Evolutionary conservation across 202 grass and related monocot species (phyloP).

Genomic region (Zoysia matrella): DNA sequence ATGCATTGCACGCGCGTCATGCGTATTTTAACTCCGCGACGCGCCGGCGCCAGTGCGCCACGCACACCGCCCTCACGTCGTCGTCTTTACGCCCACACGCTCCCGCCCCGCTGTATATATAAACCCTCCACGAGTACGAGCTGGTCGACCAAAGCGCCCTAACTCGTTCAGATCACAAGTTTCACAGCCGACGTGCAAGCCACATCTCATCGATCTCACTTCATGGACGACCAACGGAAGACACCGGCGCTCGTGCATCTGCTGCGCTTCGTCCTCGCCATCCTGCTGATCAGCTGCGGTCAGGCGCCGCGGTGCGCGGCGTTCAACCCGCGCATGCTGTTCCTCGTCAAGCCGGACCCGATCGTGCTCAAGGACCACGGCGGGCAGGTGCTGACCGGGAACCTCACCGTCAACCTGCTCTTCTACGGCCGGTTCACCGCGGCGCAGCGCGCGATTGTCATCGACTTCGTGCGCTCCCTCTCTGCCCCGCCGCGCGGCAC

Average conservation of each 20-base stretch:
- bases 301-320: slow-evolving; percentile 32
- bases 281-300: neutral
- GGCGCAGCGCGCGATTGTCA: slow-evolving; percentile 63
- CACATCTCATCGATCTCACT: neutral
- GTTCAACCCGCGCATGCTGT: slow-evolving; percentile 56
- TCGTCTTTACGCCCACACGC: slow-evolving; percentile 43
- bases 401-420: slow-evolving; percentile 71
- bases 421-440: slow-evolving; percentile 82
- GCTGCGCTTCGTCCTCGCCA: slow-evolving; percentile 9
- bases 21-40: slow-evolving; percentile 28
- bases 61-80: slow-evolving; percentile 28
- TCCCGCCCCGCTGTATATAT: slow-evolving; percentile 15
- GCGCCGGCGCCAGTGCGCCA: slow-evolving; percentile 5
- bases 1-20: slow-evolving; percentile 10
- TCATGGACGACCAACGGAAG: slow-evolving; percentile 15
- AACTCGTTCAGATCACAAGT: neutral
- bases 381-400: slow-evolving; percentile 71
- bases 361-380: slow-evolving; percentile 73
- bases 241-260: neutral
- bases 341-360: slow-evolving; percentile 68
- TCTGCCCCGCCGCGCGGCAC: neutral
- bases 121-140: neutral
- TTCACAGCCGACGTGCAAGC: neutral
- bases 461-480: slow-evolving; percentile 75
- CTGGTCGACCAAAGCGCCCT: neutral